Percentiles rank a stretch among this genome's conserved stretches.
Conservation (phyloP, 768 basidiomycete genomes). For the Trichaptum fuscoviolaceum region DNA sequence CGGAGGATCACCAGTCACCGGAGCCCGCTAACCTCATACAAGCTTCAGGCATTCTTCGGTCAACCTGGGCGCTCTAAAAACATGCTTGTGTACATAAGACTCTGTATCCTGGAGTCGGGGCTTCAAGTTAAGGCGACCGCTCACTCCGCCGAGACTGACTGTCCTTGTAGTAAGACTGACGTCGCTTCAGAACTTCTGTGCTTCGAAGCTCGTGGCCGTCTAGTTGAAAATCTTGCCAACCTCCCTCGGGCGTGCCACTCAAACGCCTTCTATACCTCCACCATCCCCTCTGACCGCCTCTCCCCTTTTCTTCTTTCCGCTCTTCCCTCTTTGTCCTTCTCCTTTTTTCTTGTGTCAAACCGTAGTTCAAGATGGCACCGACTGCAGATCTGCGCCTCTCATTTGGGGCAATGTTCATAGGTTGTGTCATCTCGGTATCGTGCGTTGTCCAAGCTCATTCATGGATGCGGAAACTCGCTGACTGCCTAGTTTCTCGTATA, state of each 20-base stretch:
- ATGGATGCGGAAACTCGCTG: background rate
- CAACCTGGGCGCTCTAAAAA: background rate
- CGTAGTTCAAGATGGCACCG: background rate
- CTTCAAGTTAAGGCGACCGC: background rate
- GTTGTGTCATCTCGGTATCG: background rate
- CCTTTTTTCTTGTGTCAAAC: background rate
- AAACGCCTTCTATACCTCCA: constrained; percentile 11
- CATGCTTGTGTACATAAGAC: background rate
- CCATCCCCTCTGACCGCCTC: constrained; percentile 11
- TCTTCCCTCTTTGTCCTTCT: background rate
- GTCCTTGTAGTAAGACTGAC: background rate
- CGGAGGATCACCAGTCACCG: background rate
- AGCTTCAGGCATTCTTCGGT: background rate
- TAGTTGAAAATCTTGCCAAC: background rate
- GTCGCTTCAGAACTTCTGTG: background rate
- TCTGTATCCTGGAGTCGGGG: background rate
- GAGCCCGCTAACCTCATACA: background rate
- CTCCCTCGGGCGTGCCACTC: background rate
- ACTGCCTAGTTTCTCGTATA: too few species aligned
- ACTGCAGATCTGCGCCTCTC: background rate
- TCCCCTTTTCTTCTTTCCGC: constrained; percentile 12
- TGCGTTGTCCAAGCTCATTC: background rate
- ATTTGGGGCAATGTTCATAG: background rate
- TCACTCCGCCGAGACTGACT: background rate
- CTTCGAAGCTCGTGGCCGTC: background rate